phyloP scores from a whole-genome alignment of 768 basidiomycete species.

The Cyclocybe cylindracea region DNA sequence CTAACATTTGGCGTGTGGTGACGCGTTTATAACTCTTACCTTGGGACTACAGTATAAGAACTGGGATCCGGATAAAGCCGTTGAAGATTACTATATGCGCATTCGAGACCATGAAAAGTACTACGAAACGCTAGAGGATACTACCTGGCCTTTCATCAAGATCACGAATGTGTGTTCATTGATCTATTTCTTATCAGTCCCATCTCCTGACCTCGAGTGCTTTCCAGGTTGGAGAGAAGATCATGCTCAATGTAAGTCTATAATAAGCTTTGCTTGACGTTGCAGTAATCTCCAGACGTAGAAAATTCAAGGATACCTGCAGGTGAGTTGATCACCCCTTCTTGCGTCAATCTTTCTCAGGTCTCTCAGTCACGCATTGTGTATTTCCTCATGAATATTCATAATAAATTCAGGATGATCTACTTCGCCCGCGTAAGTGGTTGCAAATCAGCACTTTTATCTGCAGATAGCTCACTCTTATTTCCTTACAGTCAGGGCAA shows the following conservation, averaged over 20 bases:
- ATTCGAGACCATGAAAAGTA: constrained; percentile 84
- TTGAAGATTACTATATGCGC: constrained; percentile 89
- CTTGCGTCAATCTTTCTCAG: background rate
- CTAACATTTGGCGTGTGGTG: background rate
- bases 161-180: constrained; percentile 75
- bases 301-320: constrained; percentile 89
- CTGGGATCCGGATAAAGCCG: constrained; percentile 92
- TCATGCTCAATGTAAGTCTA: constrained; percentile 82
- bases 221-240: constrained; percentile 87
- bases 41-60: constrained; percentile 67
- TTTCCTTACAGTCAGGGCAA: constrained; percentile 79
- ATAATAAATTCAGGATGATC: constrained; percentile 89
- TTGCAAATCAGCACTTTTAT: background rate
- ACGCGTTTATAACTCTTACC: constrained; percentile 3
- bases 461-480: background rate
- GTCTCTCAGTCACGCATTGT: constrained; percentile 80
- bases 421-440: constrained; percentile 89
- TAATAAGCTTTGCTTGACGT: background rate
- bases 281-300: constrained; percentile 19
- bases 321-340: constrained; percentile 42
- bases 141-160: constrained; percentile 90
- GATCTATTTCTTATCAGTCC: constrained; percentile 8
- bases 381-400: constrained; percentile 99
- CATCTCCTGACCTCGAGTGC: constrained; percentile 1
- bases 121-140: constrained; percentile 92